Base-by-base conservation (phyloP, 2,329 filamentous ascomycete genomes). In the Trichophyton schoenleinii region DNA sequence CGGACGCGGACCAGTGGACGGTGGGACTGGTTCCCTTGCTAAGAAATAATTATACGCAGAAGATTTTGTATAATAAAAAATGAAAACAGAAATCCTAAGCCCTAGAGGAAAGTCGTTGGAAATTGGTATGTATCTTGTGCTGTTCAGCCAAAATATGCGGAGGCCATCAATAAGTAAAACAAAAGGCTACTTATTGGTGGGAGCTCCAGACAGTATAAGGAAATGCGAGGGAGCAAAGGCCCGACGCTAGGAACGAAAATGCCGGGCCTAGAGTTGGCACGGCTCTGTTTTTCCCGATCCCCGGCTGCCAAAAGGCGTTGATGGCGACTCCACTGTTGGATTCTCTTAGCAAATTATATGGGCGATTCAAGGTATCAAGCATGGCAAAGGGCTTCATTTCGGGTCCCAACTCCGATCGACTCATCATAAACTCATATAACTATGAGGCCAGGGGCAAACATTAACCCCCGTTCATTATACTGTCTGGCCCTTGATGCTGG, bases 161-260 rank as follows among this genome's bases (percentile, higher is more conserved):
- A 55, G 34, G 13, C 11, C 52, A n/a, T 34, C 52, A 55, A 55
- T 55, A 55, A 55, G 52, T 55, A 44, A 44, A 44, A 55, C 20
- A 52, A 28, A 25, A 55, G 15, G 25, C 15, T 55, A 55, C 52
- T 55, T 55, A 55, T 55, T 55, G 52, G 52, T n/a, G 52, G 52
- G 52, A 55, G 52, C 52, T 55, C 28, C 25, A 55, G 52, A 55
- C 52, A 55, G 28, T 55, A 55, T 55, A 55, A 55, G 52, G 34
- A 55, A 55, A 36, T 36, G 46, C 28, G 31, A 55, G 52, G 8
- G 15, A 36, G 13, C 52, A 55, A 20, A 38, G 34, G 52, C 15
- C 52, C 52, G 25, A 55, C 52, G 52, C 28, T 31, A 31, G 8
- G 7, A 9, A 9, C 11, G 28, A 44, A 44, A 7, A 44, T 44